Evolutionary conservation across 129 eudicot genomes (phyloP), one percentile per base, ranked within the genome.

Genomic region (Escallonia herrerae): DNA sequence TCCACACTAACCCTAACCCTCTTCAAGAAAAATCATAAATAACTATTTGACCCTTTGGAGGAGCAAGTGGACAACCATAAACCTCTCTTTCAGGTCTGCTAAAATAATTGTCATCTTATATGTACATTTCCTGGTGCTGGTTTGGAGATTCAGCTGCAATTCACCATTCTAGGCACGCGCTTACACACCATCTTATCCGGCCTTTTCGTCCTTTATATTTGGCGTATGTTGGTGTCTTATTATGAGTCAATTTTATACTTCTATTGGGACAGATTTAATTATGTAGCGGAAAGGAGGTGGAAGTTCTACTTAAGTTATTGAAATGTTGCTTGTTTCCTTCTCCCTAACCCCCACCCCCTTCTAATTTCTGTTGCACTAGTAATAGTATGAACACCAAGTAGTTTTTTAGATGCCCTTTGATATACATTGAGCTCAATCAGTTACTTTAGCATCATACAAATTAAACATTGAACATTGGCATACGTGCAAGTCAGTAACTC

Each of bases 141-240:
- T 46, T 46, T 10, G 8, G 51, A 15, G 60, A 14, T 56, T 56
- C 14, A 56, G 60, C 5, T 14, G 60, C 37, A 14, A 4, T 56
- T 56, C 10, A 12, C 60, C 7, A 22, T 40, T 60, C n/a, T 45
- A 59, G 15, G 40, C 64, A 40, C 43, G 46, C 15, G 4, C 7
- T 37, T 15, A 12, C 40, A 44, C 44, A 14, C 10, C 6, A 46
- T 46, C 50, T 46, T 46, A 46, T 46, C 6, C 1, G 9, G 54
- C 13, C 12, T 49, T 46, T 63, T 63, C 46, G 67, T 40, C 55
- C 43, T 63, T 63, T 37, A 44, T 22, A n/a, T 63, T 63, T 63
- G 67, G 67, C 40, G 22, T 63, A 10, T 14, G 42, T 63, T 12
- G 8, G 2, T 33, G 43, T 56, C 61, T 62, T 14, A 43, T 43